Evolutionary conservation across 352 stramenopile species (phyloP).

Genomic region (Phytopythium delawarense): DNA sequence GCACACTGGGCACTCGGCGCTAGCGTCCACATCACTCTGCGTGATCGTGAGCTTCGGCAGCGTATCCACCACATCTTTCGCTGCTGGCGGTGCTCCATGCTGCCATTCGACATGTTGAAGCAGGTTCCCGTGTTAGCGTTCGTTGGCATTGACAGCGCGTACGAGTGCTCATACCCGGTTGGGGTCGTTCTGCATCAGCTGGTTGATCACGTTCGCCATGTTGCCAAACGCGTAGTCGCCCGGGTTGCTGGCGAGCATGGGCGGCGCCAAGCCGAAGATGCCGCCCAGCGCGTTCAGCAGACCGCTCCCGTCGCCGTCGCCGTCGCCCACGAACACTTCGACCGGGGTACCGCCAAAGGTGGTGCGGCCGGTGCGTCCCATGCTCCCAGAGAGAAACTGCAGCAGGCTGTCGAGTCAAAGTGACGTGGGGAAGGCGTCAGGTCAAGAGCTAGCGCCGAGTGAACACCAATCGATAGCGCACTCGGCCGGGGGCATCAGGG

Average conservation of each 20-base stretch:
- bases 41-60: slow-evolving; percentile 71
- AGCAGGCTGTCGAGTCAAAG: slow-evolving; percentile 25
- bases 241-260: slow-evolving; percentile 51
- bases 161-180: slow-evolving; percentile 48
- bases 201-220: slow-evolving; percentile 82
- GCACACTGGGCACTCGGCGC: slow-evolving; percentile 81
- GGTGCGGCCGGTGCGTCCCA: slow-evolving; percentile 40
- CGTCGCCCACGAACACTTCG: slow-evolving; percentile 74
- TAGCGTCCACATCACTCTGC: slow-evolving; percentile 68
- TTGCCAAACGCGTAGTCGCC: slow-evolving; percentile 86
- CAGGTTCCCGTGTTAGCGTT: neutral
- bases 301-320: slow-evolving; percentile 34
- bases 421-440: neutral
- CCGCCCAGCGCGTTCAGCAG: slow-evolving; percentile 60
- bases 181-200: slow-evolving; percentile 87
- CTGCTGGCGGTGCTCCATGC: slow-evolving; percentile 73
- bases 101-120: slow-evolving; percentile 14
- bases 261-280: slow-evolving; percentile 31
- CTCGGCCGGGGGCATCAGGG: neutral
- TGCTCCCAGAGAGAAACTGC: slow-evolving; percentile 34
- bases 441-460: neutral
- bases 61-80: slow-evolving; percentile 72
- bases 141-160: neutral
- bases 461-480: neutral
- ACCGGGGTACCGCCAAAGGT: slow-evolving; percentile 67